Percentiles rank a stretch among this genome's conserved stretches.
phyloP scores from a whole-genome alignment of 2,329 filamentous ascomycete species.

The Gaeumannomyces tritici region DNA sequence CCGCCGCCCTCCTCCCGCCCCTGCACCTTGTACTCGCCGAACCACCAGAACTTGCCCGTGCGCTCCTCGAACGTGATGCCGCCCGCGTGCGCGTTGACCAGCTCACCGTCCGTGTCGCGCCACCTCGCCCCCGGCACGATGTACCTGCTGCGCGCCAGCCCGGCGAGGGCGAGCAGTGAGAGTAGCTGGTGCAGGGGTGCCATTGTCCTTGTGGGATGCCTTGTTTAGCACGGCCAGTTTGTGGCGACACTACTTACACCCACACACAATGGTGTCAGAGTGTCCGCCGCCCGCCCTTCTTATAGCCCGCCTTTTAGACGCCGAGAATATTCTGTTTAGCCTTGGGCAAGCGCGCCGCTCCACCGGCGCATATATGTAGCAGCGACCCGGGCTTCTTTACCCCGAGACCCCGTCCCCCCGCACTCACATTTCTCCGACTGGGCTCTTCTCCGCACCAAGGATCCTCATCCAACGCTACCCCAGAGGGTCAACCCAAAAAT shows the following conservation, averaged over 20 bases:
- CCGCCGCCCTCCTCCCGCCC: conserved; percentile 50
- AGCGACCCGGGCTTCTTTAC: not conserved
- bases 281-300: not conserved
- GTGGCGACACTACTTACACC: too few relatives aligned
- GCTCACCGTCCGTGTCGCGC: conserved; percentile 48
- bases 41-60: conserved; percentile 48
- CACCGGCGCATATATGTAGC: not conserved
- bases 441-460: not conserved
- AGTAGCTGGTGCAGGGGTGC: not conserved
- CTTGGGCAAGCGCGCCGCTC: not conserved
- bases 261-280: too few relatives aligned
- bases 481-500: not conserved
- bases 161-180: not conserved
- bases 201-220: not conserved
- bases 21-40: conserved; percentile 52
- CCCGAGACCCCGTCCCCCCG: not conserved
- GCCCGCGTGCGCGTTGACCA: conserved; percentile 54
- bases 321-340: not conserved
- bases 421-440: not conserved
- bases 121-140: conserved; percentile 54
- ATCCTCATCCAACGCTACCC: not conserved
- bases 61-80: conserved; percentile 41
- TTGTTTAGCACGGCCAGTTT: too few relatives aligned
- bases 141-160: conserved; percentile 21
- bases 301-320: not conserved